Evolutionary conservation across 2,329 filamentous ascomycete species (phyloP).

Genomic region (Pyrenochaeta sp.): DNA sequence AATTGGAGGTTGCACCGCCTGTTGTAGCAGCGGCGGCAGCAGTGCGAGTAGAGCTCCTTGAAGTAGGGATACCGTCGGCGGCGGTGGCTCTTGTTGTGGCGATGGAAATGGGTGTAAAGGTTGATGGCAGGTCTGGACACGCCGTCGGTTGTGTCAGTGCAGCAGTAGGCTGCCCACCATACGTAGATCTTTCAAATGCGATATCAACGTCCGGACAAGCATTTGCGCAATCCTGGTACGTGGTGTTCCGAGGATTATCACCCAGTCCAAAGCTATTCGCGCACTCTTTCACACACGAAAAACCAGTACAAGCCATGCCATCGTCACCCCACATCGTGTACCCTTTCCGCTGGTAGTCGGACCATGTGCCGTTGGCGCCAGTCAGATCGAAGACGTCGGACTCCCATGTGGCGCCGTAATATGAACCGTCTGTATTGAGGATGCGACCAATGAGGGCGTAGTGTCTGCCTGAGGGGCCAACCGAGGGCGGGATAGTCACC

Average conservation of each 20-base stretch:
- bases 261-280: background rate
- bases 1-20: background rate
- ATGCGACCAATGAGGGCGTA: constrained; percentile 19
- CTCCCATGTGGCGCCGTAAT: constrained; percentile 15
- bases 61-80: background rate
- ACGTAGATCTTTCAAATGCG: constrained; percentile 11
- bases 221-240: constrained; percentile 16
- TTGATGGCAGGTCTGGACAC: constrained; percentile 2
- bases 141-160: constrained; percentile 10
- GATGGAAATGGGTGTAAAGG: background rate
- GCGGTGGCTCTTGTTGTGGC: background rate
- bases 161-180: constrained; percentile 21
- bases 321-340: constrained; percentile 22
- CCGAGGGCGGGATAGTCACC: constrained; percentile 18
- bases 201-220: constrained; percentile 17
- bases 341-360: constrained; percentile 7
- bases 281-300: constrained; percentile 18
- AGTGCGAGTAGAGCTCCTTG: background rate
- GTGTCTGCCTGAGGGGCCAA: constrained; percentile 21
- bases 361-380: constrained; percentile 19
- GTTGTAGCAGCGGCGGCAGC: background rate
- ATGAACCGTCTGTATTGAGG: constrained; percentile 21
- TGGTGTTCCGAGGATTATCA: constrained; percentile 1
- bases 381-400: constrained; percentile 21
- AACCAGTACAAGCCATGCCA: constrained; percentile 13